A percentile compares a stretch with the other conserved stretches of the same genome.
These are phyloP conservation scores for Arachis hypogaea DNA, from an alignment of 306 rosid genomes.

Conservation along the genomic window DNA sequence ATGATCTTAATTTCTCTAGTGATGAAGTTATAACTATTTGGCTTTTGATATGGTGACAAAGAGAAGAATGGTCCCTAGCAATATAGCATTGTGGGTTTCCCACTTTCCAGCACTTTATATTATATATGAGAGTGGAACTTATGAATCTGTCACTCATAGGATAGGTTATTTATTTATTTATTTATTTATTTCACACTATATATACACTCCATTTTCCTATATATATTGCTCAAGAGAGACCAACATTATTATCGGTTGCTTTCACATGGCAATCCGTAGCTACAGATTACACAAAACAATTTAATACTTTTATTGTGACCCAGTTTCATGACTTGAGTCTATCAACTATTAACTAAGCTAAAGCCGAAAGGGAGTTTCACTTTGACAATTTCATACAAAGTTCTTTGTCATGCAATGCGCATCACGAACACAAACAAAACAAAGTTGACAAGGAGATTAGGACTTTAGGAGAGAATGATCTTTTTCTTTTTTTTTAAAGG, in stretches of 20 bases:
- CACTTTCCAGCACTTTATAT: neutral
- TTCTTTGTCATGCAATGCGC: neutral
- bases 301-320: constrained; percentile 5
- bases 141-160: neutral
- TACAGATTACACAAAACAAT: neutral
- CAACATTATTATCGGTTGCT: constrained; percentile 15
- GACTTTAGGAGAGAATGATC: no score
- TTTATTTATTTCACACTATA: no score
- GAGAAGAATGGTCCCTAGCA: neutral
- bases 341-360: neutral
- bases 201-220: no score
- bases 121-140: constrained; percentile 21
- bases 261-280: constrained; percentile 22
- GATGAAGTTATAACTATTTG: neutral
- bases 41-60: neutral
- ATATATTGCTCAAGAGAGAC: neutral
- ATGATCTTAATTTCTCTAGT: no score
- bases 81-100: constrained; percentile 27
- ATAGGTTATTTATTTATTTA: no score
- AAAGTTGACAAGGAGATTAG: neutral
- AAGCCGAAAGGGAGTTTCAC: neutral
- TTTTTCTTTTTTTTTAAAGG: no score
- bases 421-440: neutral
- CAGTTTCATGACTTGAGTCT: neutral
- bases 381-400: neutral